Evolutionary conservation across 345 rosid species (phyloP).

Genomic region (Carallia pectinifolia): DNA sequence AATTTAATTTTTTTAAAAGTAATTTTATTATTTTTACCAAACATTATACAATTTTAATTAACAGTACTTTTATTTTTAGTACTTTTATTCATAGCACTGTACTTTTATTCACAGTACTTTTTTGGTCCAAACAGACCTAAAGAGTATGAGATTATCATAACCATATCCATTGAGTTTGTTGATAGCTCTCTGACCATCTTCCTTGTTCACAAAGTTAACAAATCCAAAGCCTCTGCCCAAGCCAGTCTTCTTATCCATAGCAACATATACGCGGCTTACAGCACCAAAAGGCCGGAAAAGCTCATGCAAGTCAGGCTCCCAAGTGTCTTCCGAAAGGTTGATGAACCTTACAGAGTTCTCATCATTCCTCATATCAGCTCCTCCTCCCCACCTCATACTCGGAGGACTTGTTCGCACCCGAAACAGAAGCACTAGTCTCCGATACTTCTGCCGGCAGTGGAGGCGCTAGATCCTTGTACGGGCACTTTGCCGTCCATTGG

Average conservation of each 20-base stretch:
- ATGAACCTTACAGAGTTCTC: conserved; percentile 89
- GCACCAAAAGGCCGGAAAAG: conserved; percentile 83
- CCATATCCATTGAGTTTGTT: conserved; percentile 89
- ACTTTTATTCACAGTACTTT: too few relatives aligned
- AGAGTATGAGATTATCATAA: conserved; percentile 83
- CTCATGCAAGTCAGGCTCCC: conserved; percentile 76
- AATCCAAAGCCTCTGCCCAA: conserved; percentile 91
- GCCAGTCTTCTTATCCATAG: conserved; percentile 84
- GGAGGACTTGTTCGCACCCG: conserved; percentile 62
- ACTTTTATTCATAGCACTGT: too few relatives aligned
- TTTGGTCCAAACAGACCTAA: too few relatives aligned
- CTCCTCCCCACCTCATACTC: conserved; percentile 71
- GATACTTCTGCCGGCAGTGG: conserved; percentile 44
- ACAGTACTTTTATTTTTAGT: too few relatives aligned
- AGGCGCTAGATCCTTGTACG: conserved; percentile 78
- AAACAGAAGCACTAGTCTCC: conserved; percentile 42
- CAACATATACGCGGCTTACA: conserved; percentile 80
- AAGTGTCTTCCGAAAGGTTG: conserved; percentile 84
- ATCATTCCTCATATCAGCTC: conserved; percentile 89
- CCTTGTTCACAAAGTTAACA: conserved; percentile 80
- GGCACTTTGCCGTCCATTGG: conserved; percentile 91
- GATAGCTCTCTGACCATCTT: conserved; percentile 86
- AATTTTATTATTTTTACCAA: too few relatives aligned
- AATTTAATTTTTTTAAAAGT: too few relatives aligned
- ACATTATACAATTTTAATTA: too few relatives aligned